Conservation (phyloP, 805 yeast species). For the Wickerhamomyces xylosicus region DNA sequence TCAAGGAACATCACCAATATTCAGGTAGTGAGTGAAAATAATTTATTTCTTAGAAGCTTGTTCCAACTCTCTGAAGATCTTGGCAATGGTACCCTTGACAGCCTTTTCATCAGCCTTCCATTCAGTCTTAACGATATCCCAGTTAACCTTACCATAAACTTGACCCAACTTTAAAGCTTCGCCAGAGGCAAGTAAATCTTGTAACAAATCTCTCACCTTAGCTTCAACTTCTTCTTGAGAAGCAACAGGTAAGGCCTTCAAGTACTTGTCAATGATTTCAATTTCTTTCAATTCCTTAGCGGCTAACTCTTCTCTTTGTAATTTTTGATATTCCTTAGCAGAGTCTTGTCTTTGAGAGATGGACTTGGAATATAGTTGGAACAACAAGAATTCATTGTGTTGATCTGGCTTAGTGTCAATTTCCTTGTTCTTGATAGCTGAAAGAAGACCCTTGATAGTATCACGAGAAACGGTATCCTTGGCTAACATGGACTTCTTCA, state of each 20-base stretch:
- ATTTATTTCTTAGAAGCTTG: neutral
- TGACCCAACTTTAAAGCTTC: slow-evolving; percentile 20
- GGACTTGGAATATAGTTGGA: slow-evolving; percentile 30
- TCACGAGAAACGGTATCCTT: slow-evolving; percentile 30
- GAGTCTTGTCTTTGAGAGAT: slow-evolving; percentile 41
- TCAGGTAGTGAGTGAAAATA: too few species aligned
- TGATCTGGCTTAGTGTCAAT: slow-evolving; percentile 25
- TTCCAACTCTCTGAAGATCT: slow-evolving; percentile 8
- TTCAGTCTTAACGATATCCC: slow-evolving; percentile 23
- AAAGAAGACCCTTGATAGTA: slow-evolving; percentile 32
- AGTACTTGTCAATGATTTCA: slow-evolving; percentile 29
- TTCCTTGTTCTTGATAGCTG: slow-evolving; percentile 34
- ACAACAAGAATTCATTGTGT: slow-evolving; percentile 25
- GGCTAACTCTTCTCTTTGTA: slow-evolving; percentile 41
- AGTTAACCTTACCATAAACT: slow-evolving; percentile 22
- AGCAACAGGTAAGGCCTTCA: slow-evolving; percentile 35
- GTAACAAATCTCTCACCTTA: slow-evolving; percentile 20
- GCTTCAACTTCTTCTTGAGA: slow-evolving; percentile 32
- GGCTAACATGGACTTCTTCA: slow-evolving; percentile 37
- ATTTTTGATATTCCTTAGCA: slow-evolving; percentile 32
- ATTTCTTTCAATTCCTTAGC: slow-evolving; percentile 41
- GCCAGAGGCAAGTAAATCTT: slow-evolving; percentile 10
- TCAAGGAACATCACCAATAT: too few species aligned
- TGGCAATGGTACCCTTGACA: slow-evolving; percentile 23
- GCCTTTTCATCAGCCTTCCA: slow-evolving; percentile 26